Conservation (phyloP, 2,329 filamentous ascomycete genomes). For the Calonectria pteridis region DNA sequence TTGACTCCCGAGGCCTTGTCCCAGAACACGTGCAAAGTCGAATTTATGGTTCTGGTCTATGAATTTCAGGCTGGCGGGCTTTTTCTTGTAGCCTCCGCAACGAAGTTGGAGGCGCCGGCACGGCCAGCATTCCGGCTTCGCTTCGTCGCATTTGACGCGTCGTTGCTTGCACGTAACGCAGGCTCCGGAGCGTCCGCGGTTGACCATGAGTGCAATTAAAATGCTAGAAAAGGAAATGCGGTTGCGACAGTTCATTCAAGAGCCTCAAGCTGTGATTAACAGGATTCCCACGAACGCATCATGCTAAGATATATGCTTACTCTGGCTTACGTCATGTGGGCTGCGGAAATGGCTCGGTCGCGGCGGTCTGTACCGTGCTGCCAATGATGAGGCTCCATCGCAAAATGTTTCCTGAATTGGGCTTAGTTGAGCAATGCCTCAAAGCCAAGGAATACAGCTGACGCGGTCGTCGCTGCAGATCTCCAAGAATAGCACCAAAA, state of each 20-base stretch:
- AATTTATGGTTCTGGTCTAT: constrained; percentile 8
- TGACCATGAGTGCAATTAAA: constrained; percentile 20
- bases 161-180: constrained; percentile 30
- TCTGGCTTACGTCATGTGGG: background rate
- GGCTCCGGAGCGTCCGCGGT: constrained; percentile 24
- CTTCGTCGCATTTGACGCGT: constrained; percentile 30
- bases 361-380: background rate
- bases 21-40: background rate
- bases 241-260: background rate
- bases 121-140: constrained; percentile 17
- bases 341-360: background rate
- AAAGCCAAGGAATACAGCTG: background rate
- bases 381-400: background rate
- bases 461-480: background rate
- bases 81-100: constrained; percentile 26
- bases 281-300: too few species aligned
- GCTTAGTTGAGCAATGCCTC: background rate
- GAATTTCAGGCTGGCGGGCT: constrained; percentile 13
- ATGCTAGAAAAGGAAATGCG: background rate
- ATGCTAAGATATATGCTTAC: background rate
- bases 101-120: background rate
- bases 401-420: background rate
- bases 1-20: background rate
- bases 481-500: too few species aligned
- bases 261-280: background rate